Percentiles rank a stretch among this genome's conserved stretches.
phyloP scores from a whole-genome alignment of 163 green algal genomes.

The Chloroidium sp. region DNA sequence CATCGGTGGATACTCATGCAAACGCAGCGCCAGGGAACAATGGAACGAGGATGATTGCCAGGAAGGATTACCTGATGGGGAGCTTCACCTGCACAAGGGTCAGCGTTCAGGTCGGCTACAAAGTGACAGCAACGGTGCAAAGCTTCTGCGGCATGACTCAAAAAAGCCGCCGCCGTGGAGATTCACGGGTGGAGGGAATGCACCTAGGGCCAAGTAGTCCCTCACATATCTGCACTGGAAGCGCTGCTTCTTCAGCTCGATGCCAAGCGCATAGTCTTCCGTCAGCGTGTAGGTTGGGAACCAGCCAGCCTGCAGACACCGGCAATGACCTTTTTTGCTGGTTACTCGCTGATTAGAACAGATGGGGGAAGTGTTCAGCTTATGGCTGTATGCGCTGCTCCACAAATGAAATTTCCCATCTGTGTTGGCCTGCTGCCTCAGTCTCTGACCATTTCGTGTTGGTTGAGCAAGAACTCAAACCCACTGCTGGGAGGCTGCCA shows the following conservation, averaged over 20 bases:
- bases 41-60: slow-evolving; percentile 51
- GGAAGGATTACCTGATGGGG: slow-evolving; percentile 33
- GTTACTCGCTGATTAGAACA: too few relatives aligned
- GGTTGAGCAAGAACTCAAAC: too few relatives aligned
- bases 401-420: too few relatives aligned
- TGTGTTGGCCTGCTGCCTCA: too few relatives aligned
- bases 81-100: slow-evolving; percentile 53
- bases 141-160: slow-evolving; percentile 23
- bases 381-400: too few relatives aligned
- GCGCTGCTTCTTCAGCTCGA: slow-evolving; percentile 45
- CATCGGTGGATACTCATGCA: too few relatives aligned
- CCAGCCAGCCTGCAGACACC: slow-evolving; percentile 28
- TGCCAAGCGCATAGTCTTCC: slow-evolving; percentile 56
- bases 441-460: too few relatives aligned
- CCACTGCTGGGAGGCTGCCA: too few relatives aligned
- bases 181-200: slow-evolving; percentile 1
- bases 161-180: not conserved
- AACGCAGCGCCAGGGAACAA: slow-evolving; percentile 45
- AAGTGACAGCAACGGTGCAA: slow-evolving; percentile 29
- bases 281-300: slow-evolving; percentile 54
- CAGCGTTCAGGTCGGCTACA: slow-evolving; percentile 46
- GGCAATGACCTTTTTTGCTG: not conserved
- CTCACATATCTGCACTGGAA: slow-evolving; percentile 41
- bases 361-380: too few relatives aligned
- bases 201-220: slow-evolving; percentile 53